Conservation (phyloP, 495 filamentous ascomycete genomes). For the Bacidia rubella region DNA sequence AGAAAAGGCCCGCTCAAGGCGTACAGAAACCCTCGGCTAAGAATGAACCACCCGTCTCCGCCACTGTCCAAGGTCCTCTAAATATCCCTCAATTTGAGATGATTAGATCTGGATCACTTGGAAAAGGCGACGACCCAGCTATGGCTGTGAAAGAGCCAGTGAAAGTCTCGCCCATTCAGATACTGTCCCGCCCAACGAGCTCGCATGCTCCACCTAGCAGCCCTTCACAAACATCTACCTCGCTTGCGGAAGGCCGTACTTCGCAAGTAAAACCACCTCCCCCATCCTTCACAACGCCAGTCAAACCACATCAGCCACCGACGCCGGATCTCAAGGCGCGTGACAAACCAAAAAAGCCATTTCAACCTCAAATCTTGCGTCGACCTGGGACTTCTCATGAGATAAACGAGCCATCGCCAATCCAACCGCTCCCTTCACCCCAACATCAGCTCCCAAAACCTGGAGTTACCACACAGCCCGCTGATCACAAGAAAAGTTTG, state of each 20-base stretch:
- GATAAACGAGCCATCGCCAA: slow-evolving; percentile 17
- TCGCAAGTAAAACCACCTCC: slow-evolving; percentile 14
- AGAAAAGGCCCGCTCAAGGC: background rate
- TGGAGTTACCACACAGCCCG: slow-evolving; percentile 34
- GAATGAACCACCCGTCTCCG: slow-evolving; percentile 22
- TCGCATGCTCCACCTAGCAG: slow-evolving; percentile 5
- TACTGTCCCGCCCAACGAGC: slow-evolving; percentile 13
- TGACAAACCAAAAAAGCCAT: slow-evolving; percentile 27
- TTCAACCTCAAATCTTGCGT: slow-evolving; percentile 48
- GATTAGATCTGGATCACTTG: slow-evolving; percentile 4
- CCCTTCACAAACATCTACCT: background rate
- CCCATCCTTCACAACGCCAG: slow-evolving; percentile 14
- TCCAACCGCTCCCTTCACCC: slow-evolving; percentile 19
- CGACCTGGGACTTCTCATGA: slow-evolving; percentile 26
- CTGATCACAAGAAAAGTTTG: slow-evolving; percentile 52
- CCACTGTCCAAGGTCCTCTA: slow-evolving; percentile 38
- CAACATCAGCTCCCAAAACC: slow-evolving; percentile 16
- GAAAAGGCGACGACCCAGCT: background rate
- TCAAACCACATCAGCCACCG: slow-evolving; percentile 5
- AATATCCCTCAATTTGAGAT: slow-evolving; percentile 36
- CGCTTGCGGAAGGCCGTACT: background rate
- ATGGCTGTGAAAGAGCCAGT: slow-evolving; percentile 1
- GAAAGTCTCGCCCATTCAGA: slow-evolving; percentile 11
- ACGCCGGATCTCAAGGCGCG: slow-evolving; percentile 16
- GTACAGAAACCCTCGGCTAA: too few relatives aligned